Conservation (phyloP, 805 yeast species). For the Candida quercuum region DNA sequence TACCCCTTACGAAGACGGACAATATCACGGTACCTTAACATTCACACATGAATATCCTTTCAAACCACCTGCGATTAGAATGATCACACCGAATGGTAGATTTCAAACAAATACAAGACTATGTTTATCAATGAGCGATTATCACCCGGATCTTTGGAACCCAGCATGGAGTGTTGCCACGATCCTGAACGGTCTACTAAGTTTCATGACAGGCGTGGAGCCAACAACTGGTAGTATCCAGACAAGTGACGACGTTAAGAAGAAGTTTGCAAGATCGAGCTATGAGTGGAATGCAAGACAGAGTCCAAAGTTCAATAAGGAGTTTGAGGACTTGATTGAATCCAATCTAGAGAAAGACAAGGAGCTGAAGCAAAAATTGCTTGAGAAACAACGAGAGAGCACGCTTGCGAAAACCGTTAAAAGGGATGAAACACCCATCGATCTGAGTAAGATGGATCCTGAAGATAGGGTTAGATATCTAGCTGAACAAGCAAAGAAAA, state of each 20-base stretch:
- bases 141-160: slow-evolving; percentile 93
- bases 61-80: slow-evolving; percentile 85
- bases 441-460: slow-evolving; percentile 34
- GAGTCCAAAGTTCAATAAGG: slow-evolving; percentile 50
- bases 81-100: slow-evolving; percentile 88
- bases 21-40: slow-evolving; percentile 81
- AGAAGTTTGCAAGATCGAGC: slow-evolving; percentile 52
- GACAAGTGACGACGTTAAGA: slow-evolving; percentile 55
- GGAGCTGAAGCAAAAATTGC: slow-evolving; percentile 18
- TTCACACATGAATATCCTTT: slow-evolving; percentile 87
- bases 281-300: slow-evolving; percentile 51
- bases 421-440: slow-evolving; percentile 33
- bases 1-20: slow-evolving; percentile 82
- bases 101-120: slow-evolving; percentile 76
- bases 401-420: slow-evolving; percentile 10
- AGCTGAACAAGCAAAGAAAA: slow-evolving; percentile 17
- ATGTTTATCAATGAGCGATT: slow-evolving; percentile 91
- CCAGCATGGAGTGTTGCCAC: slow-evolving; percentile 95
- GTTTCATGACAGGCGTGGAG: slow-evolving; percentile 90
- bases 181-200: slow-evolving; percentile 76
- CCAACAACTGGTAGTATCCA: slow-evolving; percentile 76
- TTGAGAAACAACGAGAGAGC: slow-evolving; percentile 5
- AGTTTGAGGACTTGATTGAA: slow-evolving; percentile 66
- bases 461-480: slow-evolving; percentile 60
- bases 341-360: slow-evolving; percentile 23